Evolutionary conservation across 106 monocot genomes (phyloP).

Genomic region (Iris macrosiphon): DNA sequence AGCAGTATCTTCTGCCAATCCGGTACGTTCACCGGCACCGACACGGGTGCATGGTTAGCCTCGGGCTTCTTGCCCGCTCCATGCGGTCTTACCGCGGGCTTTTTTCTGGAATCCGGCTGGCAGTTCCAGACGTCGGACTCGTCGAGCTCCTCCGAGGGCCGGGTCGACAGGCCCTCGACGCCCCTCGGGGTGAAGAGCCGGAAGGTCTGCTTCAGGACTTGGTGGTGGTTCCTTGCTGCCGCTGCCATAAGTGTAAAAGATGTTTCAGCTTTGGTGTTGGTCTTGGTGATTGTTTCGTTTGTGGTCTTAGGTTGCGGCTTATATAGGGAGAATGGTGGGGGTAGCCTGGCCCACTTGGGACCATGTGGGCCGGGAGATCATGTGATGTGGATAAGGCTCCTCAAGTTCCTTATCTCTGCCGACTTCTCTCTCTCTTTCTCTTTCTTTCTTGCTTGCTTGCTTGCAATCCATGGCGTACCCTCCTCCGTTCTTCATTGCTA

Average conservation of each 20-base stretch:
- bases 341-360: no score
- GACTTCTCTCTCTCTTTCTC: no score
- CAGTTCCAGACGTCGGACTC: slow-evolving; percentile 36
- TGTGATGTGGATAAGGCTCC: slow-evolving; percentile 6
- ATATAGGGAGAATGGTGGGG: no score
- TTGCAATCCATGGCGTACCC: no score
- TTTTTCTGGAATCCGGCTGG: no score
- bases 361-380: neutral
- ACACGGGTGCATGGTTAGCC: neutral
- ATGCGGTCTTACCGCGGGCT: no score
- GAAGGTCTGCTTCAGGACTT: slow-evolving; percentile 11
- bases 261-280: slow-evolving; percentile 4
- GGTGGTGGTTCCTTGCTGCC: slow-evolving; percentile 1
- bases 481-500: no score
- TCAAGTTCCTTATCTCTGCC: no score
- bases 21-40: slow-evolving; percentile 51
- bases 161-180: neutral
- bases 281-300: neutral
- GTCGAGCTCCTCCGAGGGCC: slow-evolving; percentile 30
- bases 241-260: no score
- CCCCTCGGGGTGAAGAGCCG: slow-evolving; percentile 21
- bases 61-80: neutral
- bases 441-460: no score
- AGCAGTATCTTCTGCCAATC: slow-evolving; percentile 52
- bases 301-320: neutral